A percentile compares a stretch with the other conserved stretches of the same genome.
These are phyloP conservation scores for Trifolium dubium DNA, from an alignment of 306 rosid genomes.

Conservation along the genomic window DNA sequence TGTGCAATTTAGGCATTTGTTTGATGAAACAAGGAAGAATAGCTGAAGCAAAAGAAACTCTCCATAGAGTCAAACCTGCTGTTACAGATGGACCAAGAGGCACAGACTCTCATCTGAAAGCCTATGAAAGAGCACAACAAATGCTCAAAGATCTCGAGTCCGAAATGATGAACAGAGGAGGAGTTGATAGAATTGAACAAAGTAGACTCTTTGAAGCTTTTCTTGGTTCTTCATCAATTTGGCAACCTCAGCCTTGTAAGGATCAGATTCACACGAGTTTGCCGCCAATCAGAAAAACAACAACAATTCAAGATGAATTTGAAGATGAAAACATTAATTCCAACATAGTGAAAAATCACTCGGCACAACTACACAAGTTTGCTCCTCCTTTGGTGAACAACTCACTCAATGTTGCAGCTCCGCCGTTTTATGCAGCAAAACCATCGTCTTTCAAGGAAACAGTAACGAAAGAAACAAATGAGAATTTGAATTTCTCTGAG, in stretches of 20 bases:
- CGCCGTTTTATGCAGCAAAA: conserved; percentile 76
- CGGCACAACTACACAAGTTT: conserved; percentile 35
- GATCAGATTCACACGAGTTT: conserved; percentile 51
- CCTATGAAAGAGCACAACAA: conserved; percentile 98
- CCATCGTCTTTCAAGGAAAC: conserved; percentile 47
- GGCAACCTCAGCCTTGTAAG: conserved; percentile 99
- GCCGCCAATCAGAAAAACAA: conserved; percentile 34
- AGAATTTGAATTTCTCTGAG: conserved; percentile 55
- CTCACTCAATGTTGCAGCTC: conserved; percentile 68
- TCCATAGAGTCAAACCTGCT: conserved; percentile 80
- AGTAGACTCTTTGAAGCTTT: conserved; percentile 88
- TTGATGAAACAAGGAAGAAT: conserved; percentile 99
- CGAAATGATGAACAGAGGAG: conserved; percentile 77
- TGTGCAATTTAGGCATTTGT: conserved; percentile 97
- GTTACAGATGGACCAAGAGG: conserved; percentile 97
- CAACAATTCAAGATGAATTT: conserved; percentile 50
- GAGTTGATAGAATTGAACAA: conserved; percentile 83
- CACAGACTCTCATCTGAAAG: conserved; percentile 94
- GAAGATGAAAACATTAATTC: conserved; percentile 75
- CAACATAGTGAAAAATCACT: conserved; percentile 43
- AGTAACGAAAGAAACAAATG: conserved; percentile 40
- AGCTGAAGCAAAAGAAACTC: conserved; percentile 81
- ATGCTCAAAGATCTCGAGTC: conserved; percentile 94
- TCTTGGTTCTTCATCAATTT: conserved; percentile 93
- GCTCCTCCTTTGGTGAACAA: conserved; percentile 2